phyloP scores from a whole-genome alignment of 1,139 yeast species.

The Torulaspora pretoriensis region DNA sequence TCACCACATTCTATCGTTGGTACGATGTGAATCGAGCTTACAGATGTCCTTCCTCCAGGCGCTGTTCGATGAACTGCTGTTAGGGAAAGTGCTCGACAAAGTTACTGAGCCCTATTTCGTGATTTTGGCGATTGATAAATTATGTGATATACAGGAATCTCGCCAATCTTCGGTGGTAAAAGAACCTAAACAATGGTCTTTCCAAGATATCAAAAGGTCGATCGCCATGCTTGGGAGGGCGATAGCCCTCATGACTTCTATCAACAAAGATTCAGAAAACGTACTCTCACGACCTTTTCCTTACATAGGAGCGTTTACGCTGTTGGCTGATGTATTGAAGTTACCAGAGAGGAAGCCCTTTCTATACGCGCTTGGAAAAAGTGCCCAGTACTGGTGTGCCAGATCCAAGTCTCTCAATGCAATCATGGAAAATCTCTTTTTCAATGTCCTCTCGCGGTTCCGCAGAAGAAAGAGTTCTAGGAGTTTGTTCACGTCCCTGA shows the following conservation, averaged over 20 bases:
- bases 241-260: conserved; percentile 2
- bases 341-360: conserved; percentile 27
- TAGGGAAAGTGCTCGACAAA: conserved; percentile 26
- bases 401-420: conserved; percentile 14
- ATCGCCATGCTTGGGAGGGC: conserved; percentile 2
- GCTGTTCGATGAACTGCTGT: conserved; percentile 22
- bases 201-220: conserved; percentile 3
- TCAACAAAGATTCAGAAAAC: not conserved
- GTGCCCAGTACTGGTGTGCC: conserved; percentile 17
- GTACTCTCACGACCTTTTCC: conserved; percentile 12
- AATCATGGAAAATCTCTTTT: conserved; percentile 12
- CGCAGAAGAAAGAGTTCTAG: conserved; percentile 5
- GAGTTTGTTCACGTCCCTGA: conserved; percentile 9
- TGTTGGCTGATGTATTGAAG: conserved; percentile 20
- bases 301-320: conserved; percentile 22
- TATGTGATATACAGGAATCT: conserved; percentile 11
- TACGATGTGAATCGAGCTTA: conserved; percentile 15
- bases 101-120: conserved; percentile 28
- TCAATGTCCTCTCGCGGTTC: conserved; percentile 8
- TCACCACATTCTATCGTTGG: conserved; percentile 11
- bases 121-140: conserved; percentile 19
- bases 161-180: not conserved
- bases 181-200: not conserved
- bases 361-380: conserved; percentile 21
- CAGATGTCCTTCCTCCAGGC: conserved; percentile 24